Evolutionary conservation across 257 asterid species (phyloP).

Genomic region (Ajuga chamaepitys): DNA sequence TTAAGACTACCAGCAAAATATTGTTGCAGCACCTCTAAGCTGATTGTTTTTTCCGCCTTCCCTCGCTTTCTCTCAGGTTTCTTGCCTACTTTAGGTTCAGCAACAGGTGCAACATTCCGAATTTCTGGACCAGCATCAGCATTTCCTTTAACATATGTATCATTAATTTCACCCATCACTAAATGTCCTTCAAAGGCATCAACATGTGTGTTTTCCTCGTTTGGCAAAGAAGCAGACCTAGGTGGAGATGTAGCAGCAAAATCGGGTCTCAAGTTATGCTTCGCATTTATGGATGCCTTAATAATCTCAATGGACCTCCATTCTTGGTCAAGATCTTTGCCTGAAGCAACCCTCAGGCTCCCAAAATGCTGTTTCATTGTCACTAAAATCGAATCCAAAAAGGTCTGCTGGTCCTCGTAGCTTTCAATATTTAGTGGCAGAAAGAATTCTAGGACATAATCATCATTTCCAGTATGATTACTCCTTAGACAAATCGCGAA

Average conservation of each 20-base stretch:
- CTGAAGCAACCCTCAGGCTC: conserved; percentile 84
- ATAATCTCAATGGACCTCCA: conserved; percentile 70
- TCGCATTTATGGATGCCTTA: conserved; percentile 40
- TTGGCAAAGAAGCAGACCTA: conserved; percentile 26
- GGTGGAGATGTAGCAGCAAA: conserved; percentile 34
- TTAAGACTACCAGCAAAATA: conserved; percentile 85
- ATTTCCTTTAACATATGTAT: conserved; percentile 28
- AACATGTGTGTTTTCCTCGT: conserved; percentile 25
- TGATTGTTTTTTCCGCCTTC: conserved; percentile 85
- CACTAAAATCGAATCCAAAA: conserved; percentile 61
- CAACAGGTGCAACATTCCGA: conserved; percentile 30
- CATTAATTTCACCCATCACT: conserved; percentile 22
- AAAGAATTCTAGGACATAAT: conserved; percentile 71
- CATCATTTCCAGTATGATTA: conserved; percentile 73
- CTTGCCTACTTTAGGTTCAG: conserved; percentile 42
- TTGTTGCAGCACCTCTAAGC: conserved; percentile 86
- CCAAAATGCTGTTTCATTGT: conserved; percentile 73
- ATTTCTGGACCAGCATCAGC: conserved; percentile 24
- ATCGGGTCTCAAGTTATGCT: conserved; percentile 31
- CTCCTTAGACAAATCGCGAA: conserved; percentile 76
- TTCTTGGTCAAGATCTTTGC: conserved; percentile 58
- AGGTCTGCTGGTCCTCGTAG: conserved; percentile 38
- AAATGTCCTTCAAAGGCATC: conserved; percentile 34
- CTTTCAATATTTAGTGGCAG: conserved; percentile 45
- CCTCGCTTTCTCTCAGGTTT: conserved; percentile 79